Conservation (phyloP, 208 protist genomes). For the Blechomonas ayalai region DNA sequence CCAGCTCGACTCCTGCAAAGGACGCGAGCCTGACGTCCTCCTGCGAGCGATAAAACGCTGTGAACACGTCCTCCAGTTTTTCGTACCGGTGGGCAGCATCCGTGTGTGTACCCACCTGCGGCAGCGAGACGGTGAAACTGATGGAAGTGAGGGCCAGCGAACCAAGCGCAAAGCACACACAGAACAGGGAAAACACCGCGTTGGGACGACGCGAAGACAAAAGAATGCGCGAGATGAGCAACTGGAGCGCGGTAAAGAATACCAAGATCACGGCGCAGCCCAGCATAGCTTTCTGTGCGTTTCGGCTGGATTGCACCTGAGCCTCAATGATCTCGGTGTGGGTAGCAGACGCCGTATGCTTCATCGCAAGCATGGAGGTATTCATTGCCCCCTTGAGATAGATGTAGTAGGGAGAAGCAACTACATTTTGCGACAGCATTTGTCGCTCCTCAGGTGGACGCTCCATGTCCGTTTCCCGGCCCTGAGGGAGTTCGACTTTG, state of each 20-base stretch:
- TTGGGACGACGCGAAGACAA: too few relatives aligned
- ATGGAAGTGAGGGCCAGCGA: neutral
- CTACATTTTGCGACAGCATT: constrained; percentile 2
- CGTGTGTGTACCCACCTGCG: constrained; percentile 1
- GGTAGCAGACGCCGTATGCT: too few relatives aligned
- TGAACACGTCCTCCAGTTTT: neutral
- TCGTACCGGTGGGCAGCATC: neutral
- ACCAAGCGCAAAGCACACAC: neutral
- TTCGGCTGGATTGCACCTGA: too few relatives aligned
- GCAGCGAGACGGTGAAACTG: neutral
- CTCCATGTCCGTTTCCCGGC: neutral
- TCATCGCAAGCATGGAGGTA: too few relatives aligned
- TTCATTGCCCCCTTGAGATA: neutral
- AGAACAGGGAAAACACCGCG: too few relatives aligned
- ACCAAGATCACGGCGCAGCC: too few relatives aligned
- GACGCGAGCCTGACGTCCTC: constrained; percentile 5
- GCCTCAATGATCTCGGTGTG: too few relatives aligned
- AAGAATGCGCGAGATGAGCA: too few relatives aligned
- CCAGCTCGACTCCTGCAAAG: constrained; percentile 3
- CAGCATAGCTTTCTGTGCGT: too few relatives aligned
- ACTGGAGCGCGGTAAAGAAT: too few relatives aligned
- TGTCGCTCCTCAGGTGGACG: neutral
- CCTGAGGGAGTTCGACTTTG: neutral
- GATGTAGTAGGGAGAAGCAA: constrained; percentile 9
- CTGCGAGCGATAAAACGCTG: neutral